Percentiles rank a stretch among this genome's conserved stretches.
These are phyloP conservation scores for Ophiocordyceps sinensis DNA, from an alignment of 2,329 filamentous ascomycete species.

Conservation along the genomic window DNA sequence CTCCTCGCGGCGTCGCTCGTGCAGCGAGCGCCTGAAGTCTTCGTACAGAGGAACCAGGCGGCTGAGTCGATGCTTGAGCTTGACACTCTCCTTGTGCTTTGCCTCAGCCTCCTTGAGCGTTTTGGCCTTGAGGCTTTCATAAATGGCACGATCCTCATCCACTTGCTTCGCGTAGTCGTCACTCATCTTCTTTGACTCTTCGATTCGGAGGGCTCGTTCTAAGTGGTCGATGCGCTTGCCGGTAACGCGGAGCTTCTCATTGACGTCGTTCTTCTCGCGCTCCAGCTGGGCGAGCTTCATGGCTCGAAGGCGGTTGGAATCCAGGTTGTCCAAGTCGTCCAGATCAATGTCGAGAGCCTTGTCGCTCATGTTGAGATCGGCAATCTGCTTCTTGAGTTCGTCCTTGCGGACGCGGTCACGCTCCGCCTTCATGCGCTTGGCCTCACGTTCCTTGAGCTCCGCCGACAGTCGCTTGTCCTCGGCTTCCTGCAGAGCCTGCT, in stretches of 20 bases:
- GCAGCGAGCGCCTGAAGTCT: conserved; percentile 65
- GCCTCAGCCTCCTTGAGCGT: conserved; percentile 66
- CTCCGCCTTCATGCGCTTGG: conserved; percentile 73
- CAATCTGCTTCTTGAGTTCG: conserved; percentile 84
- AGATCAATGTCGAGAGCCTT: conserved; percentile 65
- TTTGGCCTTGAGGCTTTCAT: conserved; percentile 65
- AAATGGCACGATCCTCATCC: conserved; percentile 61
- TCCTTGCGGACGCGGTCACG: conserved; percentile 81
- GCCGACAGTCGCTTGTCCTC: conserved; percentile 81
- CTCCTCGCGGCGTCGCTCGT: conserved; percentile 79
- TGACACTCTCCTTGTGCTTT: conserved; percentile 85
- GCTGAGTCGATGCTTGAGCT: conserved; percentile 82
- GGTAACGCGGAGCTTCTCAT: conserved; percentile 78
- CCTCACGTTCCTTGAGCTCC: conserved; percentile 83
- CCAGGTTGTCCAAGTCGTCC: conserved; percentile 71
- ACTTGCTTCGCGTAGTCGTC: conserved; percentile 77
- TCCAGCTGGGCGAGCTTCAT: conserved; percentile 94
- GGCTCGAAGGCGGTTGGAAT: conserved; percentile 78
- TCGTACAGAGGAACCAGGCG: conserved; percentile 78
- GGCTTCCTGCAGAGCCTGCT: conserved; percentile 77
- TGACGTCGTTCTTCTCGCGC: conserved; percentile 94
- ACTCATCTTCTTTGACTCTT: conserved; percentile 82
- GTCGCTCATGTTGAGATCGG: conserved; percentile 77
- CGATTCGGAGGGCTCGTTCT: conserved; percentile 90
- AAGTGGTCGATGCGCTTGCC: conserved; percentile 94